Percentiles rank a stretch among this genome's conserved stretches.
These are phyloP conservation scores for Helicocarpus griseus DNA, from an alignment of 2,329 filamentous ascomycete species.

Conservation along the genomic window DNA sequence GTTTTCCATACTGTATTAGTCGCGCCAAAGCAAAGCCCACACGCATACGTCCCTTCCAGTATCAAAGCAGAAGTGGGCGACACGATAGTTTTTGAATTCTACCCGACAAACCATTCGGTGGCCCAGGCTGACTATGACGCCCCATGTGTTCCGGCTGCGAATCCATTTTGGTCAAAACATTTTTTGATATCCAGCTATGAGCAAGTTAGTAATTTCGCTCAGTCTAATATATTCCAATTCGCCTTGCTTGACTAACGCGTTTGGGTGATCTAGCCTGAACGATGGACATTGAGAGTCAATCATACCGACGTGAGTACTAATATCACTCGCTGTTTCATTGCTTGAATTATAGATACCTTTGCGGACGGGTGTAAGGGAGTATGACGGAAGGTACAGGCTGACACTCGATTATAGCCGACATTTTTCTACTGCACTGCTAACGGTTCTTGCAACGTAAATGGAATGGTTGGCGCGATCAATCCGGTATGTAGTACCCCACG, in stretches of 20 bases:
- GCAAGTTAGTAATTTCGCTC: not conserved
- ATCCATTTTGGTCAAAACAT: slow-evolving; percentile 23
- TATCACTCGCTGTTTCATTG: too few relatives aligned
- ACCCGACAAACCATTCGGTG: slow-evolving; percentile 55
- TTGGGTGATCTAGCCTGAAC: too few relatives aligned
- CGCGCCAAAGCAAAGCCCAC: slow-evolving; percentile 22
- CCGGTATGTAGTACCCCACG: slow-evolving; percentile 34
- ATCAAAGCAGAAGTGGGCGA: slow-evolving; percentile 25
- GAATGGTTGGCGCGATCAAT: slow-evolving; percentile 72
- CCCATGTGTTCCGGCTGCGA: slow-evolving; percentile 51
- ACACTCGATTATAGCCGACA: slow-evolving; percentile 35
- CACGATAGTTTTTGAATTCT: slow-evolving; percentile 48
- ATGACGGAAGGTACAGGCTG: slow-evolving; percentile 6
- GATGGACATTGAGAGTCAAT: slow-evolving; percentile 42
- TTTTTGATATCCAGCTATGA: not conserved
- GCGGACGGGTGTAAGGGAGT: not conserved
- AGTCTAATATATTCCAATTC: too few relatives aligned
- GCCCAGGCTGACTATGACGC: slow-evolving; percentile 48
- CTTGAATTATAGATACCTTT: not conserved
- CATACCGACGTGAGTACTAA: slow-evolving; percentile 46
- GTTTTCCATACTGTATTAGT: slow-evolving; percentile 26
- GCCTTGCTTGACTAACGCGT: too few relatives aligned
- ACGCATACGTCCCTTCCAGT: slow-evolving; percentile 22
- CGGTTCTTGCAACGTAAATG: slow-evolving; percentile 52
- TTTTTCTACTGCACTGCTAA: slow-evolving; percentile 64